These are phyloP conservation scores for Dendrothele bispora DNA, from an alignment of 768 basidiomycete species.

Conservation along the genomic window DNA sequence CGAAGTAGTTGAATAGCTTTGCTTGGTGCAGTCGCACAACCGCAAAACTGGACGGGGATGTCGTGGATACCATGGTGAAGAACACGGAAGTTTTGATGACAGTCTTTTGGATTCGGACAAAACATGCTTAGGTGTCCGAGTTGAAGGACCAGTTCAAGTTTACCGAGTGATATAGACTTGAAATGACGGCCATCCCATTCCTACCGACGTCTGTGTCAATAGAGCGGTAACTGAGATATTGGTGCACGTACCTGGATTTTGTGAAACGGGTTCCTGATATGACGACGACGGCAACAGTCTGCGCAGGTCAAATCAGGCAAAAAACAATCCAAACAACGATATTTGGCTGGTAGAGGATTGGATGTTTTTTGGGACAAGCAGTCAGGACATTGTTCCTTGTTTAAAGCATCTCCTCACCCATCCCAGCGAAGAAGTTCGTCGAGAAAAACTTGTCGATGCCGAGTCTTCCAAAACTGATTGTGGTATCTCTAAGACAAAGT, in stretches of 20 bases:
- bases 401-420: conserved; percentile 8
- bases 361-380: conserved; percentile 5
- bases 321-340: conserved; percentile 14
- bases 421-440: conserved; percentile 13
- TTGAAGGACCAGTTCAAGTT: conserved; percentile 12
- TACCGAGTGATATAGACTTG: conserved; percentile 1
- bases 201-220: conserved; percentile 7
- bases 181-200: conserved; percentile 13
- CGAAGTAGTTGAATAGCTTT: conserved; percentile 21
- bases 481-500: too few species aligned
- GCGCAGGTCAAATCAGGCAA: not conserved
- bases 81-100: conserved; percentile 5
- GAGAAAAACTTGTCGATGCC: conserved; percentile 9
- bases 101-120: conserved; percentile 9
- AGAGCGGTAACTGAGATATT: not conserved
- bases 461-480: conserved; percentile 9
- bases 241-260: not conserved
- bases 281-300: conserved; percentile 6
- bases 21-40: conserved; percentile 3
- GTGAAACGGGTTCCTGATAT: conserved; percentile 2
- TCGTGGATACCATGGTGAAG: conserved; percentile 20
- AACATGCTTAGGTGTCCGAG: conserved; percentile 10
- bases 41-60: conserved; percentile 15
- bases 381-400: conserved; percentile 5
- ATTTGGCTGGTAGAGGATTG: not conserved